phyloP scores from a whole-genome alignment of 2,329 filamentous ascomycete genomes.

The Epichloe sp. region DNA sequence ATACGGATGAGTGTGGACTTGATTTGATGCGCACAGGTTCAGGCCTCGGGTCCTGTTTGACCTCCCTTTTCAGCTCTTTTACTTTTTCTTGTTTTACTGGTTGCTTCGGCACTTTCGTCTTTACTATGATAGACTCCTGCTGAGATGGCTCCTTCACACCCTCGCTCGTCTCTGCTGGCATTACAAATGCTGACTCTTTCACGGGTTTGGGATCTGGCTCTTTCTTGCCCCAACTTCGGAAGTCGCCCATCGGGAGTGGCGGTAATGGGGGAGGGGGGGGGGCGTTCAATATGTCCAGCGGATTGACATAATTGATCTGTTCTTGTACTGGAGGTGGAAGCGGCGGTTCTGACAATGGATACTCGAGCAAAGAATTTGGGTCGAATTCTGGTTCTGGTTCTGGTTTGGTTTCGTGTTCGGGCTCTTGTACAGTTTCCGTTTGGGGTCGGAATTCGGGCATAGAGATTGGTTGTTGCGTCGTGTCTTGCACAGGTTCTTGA shows the following conservation, averaged over 20 bases:
- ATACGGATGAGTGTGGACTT: conserved; percentile 26
- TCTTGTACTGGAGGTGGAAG: conserved; percentile 5
- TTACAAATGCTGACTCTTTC: conserved; percentile 5
- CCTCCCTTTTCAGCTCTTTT: conserved; percentile 1
- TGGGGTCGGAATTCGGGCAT: background rate
- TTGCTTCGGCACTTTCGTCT: conserved; percentile 4
- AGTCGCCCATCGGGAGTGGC: conserved; percentile 13
- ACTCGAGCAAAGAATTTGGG: background rate
- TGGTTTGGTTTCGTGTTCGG: background rate
- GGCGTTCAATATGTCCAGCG: conserved; percentile 24
- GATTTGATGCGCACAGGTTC: conserved; percentile 16
- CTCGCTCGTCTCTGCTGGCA: background rate
- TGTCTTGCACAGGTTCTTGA: conserved; percentile 3
- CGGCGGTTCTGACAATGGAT: background rate
- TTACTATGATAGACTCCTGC: conserved; percentile 7
- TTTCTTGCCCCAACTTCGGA: conserved; percentile 8
- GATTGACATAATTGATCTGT: conserved; percentile 22
- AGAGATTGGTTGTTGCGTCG: background rate
- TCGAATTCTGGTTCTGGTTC: background rate
- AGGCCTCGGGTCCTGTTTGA: conserved; percentile 7
- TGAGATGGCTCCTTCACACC: conserved; percentile 5
- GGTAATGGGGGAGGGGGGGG: conserved; percentile 15
- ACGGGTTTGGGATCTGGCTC: conserved; percentile 2
- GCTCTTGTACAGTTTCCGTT: background rate
- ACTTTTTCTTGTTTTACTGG: conserved; percentile 7